Percentiles rank a stretch among this genome's conserved stretches.
phyloP scores from a whole-genome alignment of 108 stramenopile genomes.

The Discostella stelligeroides region DNA sequence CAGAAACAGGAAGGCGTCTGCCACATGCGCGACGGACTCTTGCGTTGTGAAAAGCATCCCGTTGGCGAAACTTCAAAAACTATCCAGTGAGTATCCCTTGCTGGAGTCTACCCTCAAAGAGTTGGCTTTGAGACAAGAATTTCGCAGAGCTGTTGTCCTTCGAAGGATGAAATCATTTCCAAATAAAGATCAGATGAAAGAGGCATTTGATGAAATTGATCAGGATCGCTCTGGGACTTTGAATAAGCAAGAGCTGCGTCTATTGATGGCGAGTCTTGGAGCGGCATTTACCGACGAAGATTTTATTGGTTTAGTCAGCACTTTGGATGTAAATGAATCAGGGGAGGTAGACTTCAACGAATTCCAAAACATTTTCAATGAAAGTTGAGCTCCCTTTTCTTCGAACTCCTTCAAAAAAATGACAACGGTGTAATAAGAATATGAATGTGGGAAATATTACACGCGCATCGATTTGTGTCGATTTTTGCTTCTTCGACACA shows the following conservation, averaged over 20 bases:
- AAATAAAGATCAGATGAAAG: conserved; percentile 54
- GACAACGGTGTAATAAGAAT: no score
- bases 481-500: no score
- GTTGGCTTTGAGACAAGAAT: conserved; percentile 73
- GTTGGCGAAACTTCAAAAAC: conserved; percentile 54
- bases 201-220: conserved; percentile 75
- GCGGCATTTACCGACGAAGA: conserved; percentile 71
- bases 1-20: conserved; percentile 45
- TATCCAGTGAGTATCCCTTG: conserved; percentile 52
- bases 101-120: conserved; percentile 63
- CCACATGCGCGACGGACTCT: conserved; percentile 56
- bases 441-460: no score
- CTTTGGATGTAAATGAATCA: conserved; percentile 64
- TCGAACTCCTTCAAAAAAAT: no score
- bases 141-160: conserved; percentile 76
- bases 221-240: conserved; percentile 56
- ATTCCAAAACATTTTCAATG: conserved; percentile 59
- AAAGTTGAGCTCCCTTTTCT: conserved; percentile 1
- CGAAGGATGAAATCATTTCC: conserved; percentile 75
- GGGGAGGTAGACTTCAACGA: conserved; percentile 72
- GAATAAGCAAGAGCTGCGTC: conserved; percentile 56
- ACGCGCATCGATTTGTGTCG: no score
- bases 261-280: conserved; percentile 67
- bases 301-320: conserved; percentile 12
- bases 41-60: conserved; percentile 60